Evolutionary conservation across 2,329 filamentous ascomycete genomes (phyloP).

Genomic region (Phaeosphaeriaceae sp.): DNA sequence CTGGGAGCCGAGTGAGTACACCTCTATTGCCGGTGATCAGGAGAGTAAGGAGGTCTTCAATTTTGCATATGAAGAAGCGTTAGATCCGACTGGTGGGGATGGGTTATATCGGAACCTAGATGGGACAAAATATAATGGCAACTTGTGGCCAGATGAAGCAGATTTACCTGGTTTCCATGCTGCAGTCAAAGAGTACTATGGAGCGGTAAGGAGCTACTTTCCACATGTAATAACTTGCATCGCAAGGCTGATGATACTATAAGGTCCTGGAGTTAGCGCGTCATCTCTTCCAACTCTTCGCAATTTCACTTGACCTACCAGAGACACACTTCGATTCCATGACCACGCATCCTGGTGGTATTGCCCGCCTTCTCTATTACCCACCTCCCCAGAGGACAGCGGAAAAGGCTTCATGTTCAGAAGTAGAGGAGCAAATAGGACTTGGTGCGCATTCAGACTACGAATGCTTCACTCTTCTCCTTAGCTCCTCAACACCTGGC

Average conservation of each 20-base stretch:
- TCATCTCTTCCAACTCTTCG: slow-evolving; percentile 52
- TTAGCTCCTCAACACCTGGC: slow-evolving; percentile 35
- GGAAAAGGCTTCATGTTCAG: neutral
- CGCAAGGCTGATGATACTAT: neutral
- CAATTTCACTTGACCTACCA: slow-evolving; percentile 45
- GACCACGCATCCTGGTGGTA: slow-evolving; percentile 51
- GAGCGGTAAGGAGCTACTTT: slow-evolving; percentile 25
- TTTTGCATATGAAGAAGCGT: slow-evolving; percentile 50
- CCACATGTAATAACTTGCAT: neutral
- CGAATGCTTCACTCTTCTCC: slow-evolving; percentile 44
- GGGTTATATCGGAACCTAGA: slow-evolving; percentile 51
- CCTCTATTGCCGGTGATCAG: slow-evolving; percentile 48
- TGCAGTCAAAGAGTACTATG: slow-evolving; percentile 48
- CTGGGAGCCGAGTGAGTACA: slow-evolving; percentile 51
- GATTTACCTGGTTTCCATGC: slow-evolving; percentile 50
- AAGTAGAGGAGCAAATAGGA: slow-evolving; percentile 38
- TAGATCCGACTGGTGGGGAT: slow-evolving; percentile 51
- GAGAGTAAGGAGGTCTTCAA: slow-evolving; percentile 54
- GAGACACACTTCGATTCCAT: slow-evolving; percentile 51
- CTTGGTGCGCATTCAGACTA: slow-evolving; percentile 49
- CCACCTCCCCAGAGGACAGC: slow-evolving; percentile 35
- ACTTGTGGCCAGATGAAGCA: slow-evolving; percentile 49
- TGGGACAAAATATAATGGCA: slow-evolving; percentile 43
- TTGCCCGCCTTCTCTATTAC: slow-evolving; percentile 50
- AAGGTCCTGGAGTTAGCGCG: slow-evolving; percentile 47